Evolutionary conservation across 768 basidiomycete species (phyloP).

Genomic region (Russula dissimulans): DNA sequence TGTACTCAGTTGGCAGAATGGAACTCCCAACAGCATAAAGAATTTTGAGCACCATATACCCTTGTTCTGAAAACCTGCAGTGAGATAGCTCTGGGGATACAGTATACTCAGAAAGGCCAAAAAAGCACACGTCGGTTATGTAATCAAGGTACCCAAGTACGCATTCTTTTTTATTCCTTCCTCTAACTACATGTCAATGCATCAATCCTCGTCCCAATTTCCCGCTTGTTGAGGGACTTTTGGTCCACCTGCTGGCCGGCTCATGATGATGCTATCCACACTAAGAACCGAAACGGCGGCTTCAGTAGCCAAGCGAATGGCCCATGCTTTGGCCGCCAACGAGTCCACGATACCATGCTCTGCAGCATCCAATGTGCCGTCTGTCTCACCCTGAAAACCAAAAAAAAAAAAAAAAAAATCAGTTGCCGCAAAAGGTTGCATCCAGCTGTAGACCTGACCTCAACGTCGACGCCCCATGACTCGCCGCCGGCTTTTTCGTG

Average conservation of each 20-base stretch:
- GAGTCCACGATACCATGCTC: constrained; percentile 73
- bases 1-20: constrained; percentile 50
- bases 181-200: background rate
- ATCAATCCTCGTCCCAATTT: constrained; percentile 77
- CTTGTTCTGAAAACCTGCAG: too few relatives aligned
- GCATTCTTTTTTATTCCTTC: background rate
- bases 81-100: background rate
- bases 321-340: constrained; percentile 86
- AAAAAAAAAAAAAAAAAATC: background rate
- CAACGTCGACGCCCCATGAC: constrained; percentile 80
- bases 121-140: background rate
- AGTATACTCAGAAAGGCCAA: background rate
- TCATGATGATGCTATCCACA: constrained; percentile 97
- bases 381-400: constrained; percentile 53
- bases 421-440: background rate
- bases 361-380: constrained; percentile 61
- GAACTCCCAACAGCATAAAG: constrained; percentile 31
- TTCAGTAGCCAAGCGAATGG: constrained; percentile 82
- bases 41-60: constrained; percentile 46
- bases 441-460: constrained; percentile 40
- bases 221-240: constrained; percentile 81
- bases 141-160: background rate
- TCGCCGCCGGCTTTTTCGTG: constrained; percentile 71
- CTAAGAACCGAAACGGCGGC: constrained; percentile 85
- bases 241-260: constrained; percentile 84